Base-by-base conservation (phyloP, 768 basidiomycete species). In the Cantharellus anzutake region DNA sequence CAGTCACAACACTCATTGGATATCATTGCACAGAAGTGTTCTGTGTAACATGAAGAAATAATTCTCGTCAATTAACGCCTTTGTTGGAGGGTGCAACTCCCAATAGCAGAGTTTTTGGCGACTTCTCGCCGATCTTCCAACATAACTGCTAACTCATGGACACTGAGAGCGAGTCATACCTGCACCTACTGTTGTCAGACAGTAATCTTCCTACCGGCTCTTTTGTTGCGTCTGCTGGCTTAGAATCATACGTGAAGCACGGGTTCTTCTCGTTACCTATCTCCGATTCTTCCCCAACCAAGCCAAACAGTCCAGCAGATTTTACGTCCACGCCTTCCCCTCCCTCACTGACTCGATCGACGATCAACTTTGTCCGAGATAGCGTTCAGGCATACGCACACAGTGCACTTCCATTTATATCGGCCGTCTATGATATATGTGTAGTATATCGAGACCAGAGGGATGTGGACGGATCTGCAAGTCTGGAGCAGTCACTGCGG, bases 151-250 rank as follows among this genome's bases (percentile, higher is more conserved):
- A 29, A 29, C 20, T 29, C 20, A 57, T 57, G 56, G 56, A 57
- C 16, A 14, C 35, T 16, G 35, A 39, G 5, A 57, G 51, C 16
- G 82, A 86, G 67, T 73, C 78, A 0, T 87, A 85, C 69, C 71
- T 90, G 39, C 74, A 90, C 16, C 78, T 92, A 42, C 75, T 93
- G 41, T 78, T 94, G 50, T 78, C 87, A 0, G 91, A 94, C 73
- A 86, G 88, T 62, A 97, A 94, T 70, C 81, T 99, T 2, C 96
- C 96, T 2, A 98, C 94, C 0, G 96, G 96, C 41, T 85, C 94
- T 1, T 99, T 99, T 69, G 88, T 97, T 61, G 88, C 93, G 0
- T 96, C 92, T 0, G 80, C 88, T 2, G 94, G 94, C 1, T 77
- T 98, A 61, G 94, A 99, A 67, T 90, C 91, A 3, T 92, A 81